Percentiles rank a stretch among this genome's conserved stretches.
phyloP scores from a whole-genome alignment of 192 early-diverging fungal species.

The Pilaira anomala region DNA sequence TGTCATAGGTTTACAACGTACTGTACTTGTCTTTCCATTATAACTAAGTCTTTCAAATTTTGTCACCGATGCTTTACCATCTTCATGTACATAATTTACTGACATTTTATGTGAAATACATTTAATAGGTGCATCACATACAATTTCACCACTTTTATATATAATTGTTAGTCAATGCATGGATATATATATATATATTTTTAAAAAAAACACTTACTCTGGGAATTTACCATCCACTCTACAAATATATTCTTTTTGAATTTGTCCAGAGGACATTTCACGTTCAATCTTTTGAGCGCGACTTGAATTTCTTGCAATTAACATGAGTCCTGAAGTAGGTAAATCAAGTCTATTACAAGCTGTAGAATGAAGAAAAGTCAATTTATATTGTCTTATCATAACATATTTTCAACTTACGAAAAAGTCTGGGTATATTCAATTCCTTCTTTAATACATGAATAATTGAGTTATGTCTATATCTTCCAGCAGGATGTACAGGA shows the following conservation, averaged over 20 bases:
- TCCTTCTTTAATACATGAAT: slow-evolving; percentile 65
- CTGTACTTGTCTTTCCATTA: slow-evolving; percentile 70
- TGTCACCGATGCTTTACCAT: slow-evolving; percentile 83
- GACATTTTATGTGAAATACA: slow-evolving; percentile 84
- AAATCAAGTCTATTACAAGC: slow-evolving; percentile 90
- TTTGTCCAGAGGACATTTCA: slow-evolving; percentile 60
- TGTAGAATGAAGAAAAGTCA: slow-evolving; percentile 16
- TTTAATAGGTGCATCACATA: slow-evolving; percentile 79
- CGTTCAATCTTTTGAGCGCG: slow-evolving; percentile 61
- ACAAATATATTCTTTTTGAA: slow-evolving; percentile 88
- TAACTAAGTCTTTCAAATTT: slow-evolving; percentile 64
- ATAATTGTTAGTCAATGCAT: slow-evolving; percentile 3
- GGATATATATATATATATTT: no score
- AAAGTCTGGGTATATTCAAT: slow-evolving; percentile 53
- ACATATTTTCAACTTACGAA: slow-evolving; percentile 41
- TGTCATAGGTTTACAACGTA: slow-evolving; percentile 79
- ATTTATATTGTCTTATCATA: not conserved
- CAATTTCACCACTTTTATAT: slow-evolving; percentile 46
- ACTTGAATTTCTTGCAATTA: slow-evolving; percentile 63
- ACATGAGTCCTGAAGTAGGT: slow-evolving; percentile 88
- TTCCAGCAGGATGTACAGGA: slow-evolving; percentile 79
- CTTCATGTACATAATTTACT: slow-evolving; percentile 77
- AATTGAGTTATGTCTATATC: slow-evolving; percentile 88
- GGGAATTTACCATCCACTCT: slow-evolving; percentile 90
- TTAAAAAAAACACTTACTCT: slow-evolving; percentile 36